These are phyloP conservation scores for Paspalum notatum DNA, from an alignment of 176 grass and related monocot genomes.

Conservation along the genomic window DNA sequence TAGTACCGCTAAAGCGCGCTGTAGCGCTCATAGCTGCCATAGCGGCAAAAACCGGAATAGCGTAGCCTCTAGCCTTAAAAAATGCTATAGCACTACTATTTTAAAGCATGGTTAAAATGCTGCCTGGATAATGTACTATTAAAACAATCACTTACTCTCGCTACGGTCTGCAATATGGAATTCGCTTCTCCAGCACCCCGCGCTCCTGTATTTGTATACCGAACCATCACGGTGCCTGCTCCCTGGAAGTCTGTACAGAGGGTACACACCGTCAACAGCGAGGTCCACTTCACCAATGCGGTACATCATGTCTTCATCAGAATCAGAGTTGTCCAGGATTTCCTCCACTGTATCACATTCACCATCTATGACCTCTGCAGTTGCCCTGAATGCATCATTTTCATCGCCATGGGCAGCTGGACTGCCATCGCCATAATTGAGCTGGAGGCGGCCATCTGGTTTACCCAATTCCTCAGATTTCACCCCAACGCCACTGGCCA, in stretches of 20 bases:
- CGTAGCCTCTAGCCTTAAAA: too few species aligned
- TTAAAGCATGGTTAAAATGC: too few species aligned
- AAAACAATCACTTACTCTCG: conserved; percentile 42
- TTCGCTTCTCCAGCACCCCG: neutral
- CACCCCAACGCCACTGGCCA: neutral
- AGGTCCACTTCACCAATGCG: too few species aligned
- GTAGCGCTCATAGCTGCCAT: too few species aligned
- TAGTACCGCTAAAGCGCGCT: too few species aligned
- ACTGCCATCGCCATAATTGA: too few species aligned
- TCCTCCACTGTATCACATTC: neutral
- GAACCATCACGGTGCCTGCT: conserved; percentile 33
- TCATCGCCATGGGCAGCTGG: too few species aligned
- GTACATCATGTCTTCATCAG: too few species aligned
- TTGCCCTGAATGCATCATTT: neutral
- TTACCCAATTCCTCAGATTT: neutral
- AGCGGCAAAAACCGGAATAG: too few species aligned
- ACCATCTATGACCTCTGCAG: neutral
- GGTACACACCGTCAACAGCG: too few species aligned
- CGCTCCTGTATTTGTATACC: neutral
- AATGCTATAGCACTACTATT: too few species aligned
- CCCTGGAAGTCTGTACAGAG: neutral
- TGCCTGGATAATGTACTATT: too few species aligned
- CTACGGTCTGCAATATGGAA: neutral
- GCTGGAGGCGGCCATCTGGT: neutral
- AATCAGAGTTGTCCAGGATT: neutral